Percentiles rank a stretch among this genome's conserved stretches.
phyloP scores from a whole-genome alignment of 2,329 filamentous ascomycete species.

The Pseudogymnoascus sp. region DNA sequence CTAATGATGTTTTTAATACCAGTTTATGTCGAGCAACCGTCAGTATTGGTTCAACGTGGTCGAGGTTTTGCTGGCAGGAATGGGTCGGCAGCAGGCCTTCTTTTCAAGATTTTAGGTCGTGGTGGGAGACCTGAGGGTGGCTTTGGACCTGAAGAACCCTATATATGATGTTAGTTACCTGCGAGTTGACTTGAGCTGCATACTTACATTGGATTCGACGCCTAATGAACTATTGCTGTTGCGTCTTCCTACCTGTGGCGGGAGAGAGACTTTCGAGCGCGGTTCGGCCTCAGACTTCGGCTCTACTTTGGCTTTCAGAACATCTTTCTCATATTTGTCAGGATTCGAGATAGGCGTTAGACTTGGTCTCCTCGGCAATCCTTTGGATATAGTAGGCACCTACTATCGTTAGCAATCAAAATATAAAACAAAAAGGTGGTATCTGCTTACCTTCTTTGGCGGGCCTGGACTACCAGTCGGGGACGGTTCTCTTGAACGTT shows the following conservation, averaged over 20 bases:
- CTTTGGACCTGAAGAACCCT: not conserved
- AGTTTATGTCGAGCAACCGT: not conserved
- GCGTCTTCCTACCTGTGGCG: not conserved
- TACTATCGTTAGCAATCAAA: not conserved
- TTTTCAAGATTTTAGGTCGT: not conserved
- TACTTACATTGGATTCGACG: not conserved
- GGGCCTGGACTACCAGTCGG: not conserved
- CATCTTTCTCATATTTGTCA: not conserved
- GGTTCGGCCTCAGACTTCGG: conserved; percentile 4
- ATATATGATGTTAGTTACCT: not conserved
- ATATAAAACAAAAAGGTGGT: not conserved
- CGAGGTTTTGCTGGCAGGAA: conserved; percentile 5
- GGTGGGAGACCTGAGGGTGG: not conserved
- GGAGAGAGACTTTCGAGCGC: not conserved
- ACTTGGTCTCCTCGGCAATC: not conserved
- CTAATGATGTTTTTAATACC: not conserved
- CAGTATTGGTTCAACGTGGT: not conserved
- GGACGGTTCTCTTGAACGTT: not conserved
- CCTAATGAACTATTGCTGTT: not conserved
- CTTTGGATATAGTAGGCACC: not conserved
- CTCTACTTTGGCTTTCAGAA: not conserved
- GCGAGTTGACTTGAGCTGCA: not conserved
- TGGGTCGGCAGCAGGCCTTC: not conserved
- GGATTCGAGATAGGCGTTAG: not conserved
- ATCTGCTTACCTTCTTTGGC: not conserved